Conservation (phyloP, 805 yeast species). For the Metschnikowia baotianmanensis region DNA sequence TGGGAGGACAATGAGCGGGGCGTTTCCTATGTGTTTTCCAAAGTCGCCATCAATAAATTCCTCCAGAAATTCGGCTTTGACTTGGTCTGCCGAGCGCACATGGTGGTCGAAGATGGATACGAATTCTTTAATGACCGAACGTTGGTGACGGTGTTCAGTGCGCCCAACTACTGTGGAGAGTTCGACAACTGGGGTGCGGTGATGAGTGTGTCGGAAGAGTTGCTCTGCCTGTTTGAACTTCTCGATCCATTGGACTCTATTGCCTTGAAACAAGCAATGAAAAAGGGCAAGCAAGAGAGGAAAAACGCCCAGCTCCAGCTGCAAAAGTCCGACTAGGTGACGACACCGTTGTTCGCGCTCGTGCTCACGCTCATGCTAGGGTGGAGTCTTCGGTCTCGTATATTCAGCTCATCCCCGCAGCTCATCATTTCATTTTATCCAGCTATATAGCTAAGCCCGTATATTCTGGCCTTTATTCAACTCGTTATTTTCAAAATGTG, state of each 20-base stretch:
- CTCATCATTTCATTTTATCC: conserved; percentile 1
- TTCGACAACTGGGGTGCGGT: conserved; percentile 97
- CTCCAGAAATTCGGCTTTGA: conserved; percentile 73
- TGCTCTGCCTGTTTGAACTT: conserved; percentile 88
- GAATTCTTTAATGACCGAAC: conserved; percentile 73
- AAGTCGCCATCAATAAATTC: conserved; percentile 77
- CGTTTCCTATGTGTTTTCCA: conserved; percentile 75
- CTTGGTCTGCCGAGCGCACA: conserved; percentile 80
- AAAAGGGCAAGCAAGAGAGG: conserved; percentile 86
- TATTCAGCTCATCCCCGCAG: neutral
- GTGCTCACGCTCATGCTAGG: too few species aligned
- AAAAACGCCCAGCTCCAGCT: conserved; percentile 47
- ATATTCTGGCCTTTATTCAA: neutral
- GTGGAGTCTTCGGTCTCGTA: neutral
- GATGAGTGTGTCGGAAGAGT: conserved; percentile 92
- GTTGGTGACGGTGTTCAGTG: conserved; percentile 69
- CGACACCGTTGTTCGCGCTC: neutral
- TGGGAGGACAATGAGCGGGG: conserved; percentile 91
- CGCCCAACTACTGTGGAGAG: conserved; percentile 81
- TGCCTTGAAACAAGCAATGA: conserved; percentile 93
- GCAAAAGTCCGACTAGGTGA: conserved; percentile 9
- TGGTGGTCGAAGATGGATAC: conserved; percentile 83
- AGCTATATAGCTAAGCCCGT: conserved; percentile 5
- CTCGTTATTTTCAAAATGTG: neutral
- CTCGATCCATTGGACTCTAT: conserved; percentile 91